A percentile compares a stretch with the other conserved stretches of the same genome.
These are phyloP conservation scores for Blastocrithidia nonstop DNA, from an alignment of 208 protist species.

Conservation along the genomic window DNA sequence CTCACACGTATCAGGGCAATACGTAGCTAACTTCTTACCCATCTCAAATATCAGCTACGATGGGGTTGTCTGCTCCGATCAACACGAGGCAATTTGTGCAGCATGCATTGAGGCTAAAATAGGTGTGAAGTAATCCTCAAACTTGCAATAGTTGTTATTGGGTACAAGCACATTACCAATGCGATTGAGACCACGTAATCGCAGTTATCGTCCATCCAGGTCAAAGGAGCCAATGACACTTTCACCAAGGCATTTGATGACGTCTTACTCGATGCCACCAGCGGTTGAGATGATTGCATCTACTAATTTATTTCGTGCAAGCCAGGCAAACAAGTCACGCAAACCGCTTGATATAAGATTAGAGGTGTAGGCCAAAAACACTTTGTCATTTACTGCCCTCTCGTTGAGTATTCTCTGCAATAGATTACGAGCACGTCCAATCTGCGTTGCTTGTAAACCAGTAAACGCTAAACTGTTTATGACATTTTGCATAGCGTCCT, in stretches of 20 bases:
- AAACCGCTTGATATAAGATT: slow-evolving; percentile 99
- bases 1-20: slow-evolving; percentile 80
- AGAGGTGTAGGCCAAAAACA: slow-evolving; percentile 99
- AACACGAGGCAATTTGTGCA: slow-evolving; percentile 69
- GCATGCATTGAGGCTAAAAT: slow-evolving; percentile 89
- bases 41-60: slow-evolving; percentile 94
- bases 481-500: slow-evolving; percentile 30
- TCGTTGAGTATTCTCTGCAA: slow-evolving; percentile 48
- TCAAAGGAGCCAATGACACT: slow-evolving; percentile 92
- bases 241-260: slow-evolving; percentile 98
- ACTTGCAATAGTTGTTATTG: slow-evolving; percentile 99
- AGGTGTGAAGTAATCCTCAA: slow-evolving; percentile 99
- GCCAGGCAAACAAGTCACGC: slow-evolving; percentile 94
- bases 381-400: slow-evolving; percentile 25
- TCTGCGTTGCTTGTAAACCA: slow-evolving; percentile 67
- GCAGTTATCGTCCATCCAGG: slow-evolving; percentile 83
- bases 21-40: slow-evolving; percentile 76
- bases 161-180: slow-evolving; percentile 99
- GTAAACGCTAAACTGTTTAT: slow-evolving; percentile 16
- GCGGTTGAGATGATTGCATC: slow-evolving; percentile 97
- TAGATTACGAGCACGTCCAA: slow-evolving; percentile 45
- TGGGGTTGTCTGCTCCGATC: slow-evolving; percentile 76
- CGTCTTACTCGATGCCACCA: slow-evolving; percentile 99
- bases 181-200: slow-evolving; percentile 91
- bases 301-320: slow-evolving; percentile 92